A percentile compares a stretch with the other conserved stretches of the same genome.
phyloP scores from a whole-genome alignment of 2,329 filamentous ascomycete genomes.

The Claviceps lovelessii region DNA sequence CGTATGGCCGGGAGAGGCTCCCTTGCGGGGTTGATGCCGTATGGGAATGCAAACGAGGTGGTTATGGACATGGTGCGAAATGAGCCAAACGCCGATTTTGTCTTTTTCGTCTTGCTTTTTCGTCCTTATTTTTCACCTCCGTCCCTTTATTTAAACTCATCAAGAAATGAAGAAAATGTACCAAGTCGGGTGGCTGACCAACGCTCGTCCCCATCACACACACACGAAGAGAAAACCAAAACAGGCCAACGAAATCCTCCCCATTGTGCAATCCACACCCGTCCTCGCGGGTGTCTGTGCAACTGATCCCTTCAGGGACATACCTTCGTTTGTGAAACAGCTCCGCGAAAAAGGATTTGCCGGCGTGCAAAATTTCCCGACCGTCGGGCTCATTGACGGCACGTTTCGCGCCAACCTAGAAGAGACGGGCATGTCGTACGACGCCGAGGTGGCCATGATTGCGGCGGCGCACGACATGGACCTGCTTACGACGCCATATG shows the following conservation, averaged over 20 bases:
- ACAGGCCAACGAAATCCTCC: conserved; percentile 51
- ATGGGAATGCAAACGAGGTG: conserved; percentile 55
- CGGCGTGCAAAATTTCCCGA: conserved; percentile 61
- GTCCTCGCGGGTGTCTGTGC: conserved; percentile 59
- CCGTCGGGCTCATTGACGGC: conserved; percentile 56
- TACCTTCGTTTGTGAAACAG: conserved; percentile 44
- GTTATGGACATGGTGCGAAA: conserved; percentile 49
- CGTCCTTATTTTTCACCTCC: no score
- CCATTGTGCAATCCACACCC: conserved; percentile 46
- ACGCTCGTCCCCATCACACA: background rate
- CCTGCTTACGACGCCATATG: conserved; percentile 55
- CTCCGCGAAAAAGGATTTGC: conserved; percentile 49
- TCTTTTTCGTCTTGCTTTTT: background rate
- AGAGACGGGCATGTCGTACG: conserved; percentile 58
- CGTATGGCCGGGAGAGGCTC: conserved; percentile 60
- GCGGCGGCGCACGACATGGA: conserved; percentile 42
- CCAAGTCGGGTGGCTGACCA: no score
- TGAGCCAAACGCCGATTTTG: no score
- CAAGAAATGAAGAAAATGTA: no score
- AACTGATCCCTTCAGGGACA: conserved; percentile 53
- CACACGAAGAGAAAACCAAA: background rate
- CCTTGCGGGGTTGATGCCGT: conserved; percentile 56
- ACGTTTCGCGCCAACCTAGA: conserved; percentile 53
- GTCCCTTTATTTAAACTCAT: background rate
- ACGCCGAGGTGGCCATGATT: conserved; percentile 52